These are phyloP conservation scores for Dendryphion nanum DNA, from an alignment of 2,329 filamentous ascomycete genomes.

Conservation along the genomic window DNA sequence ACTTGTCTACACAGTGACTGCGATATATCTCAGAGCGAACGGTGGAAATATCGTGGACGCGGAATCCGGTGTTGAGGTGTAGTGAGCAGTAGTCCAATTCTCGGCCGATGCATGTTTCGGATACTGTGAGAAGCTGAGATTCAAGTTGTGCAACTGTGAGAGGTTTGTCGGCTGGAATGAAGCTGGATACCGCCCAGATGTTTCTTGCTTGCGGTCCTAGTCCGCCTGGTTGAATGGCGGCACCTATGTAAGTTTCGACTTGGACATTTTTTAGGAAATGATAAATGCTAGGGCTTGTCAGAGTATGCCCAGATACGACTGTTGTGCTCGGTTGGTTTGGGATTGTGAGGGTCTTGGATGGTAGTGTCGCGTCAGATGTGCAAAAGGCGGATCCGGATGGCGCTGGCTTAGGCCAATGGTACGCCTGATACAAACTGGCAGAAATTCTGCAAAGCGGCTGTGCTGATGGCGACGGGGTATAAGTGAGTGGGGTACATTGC, in stretches of 20 bases:
- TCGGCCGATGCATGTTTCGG: background rate
- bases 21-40: background rate
- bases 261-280: conserved; percentile 5
- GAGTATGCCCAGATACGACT: conserved; percentile 6
- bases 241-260: conserved; percentile 5
- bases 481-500: background rate
- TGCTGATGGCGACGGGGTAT: background rate
- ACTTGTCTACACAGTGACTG: background rate
- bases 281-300: conserved; percentile 8
- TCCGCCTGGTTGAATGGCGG: background rate
- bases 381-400: background rate
- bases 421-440: background rate
- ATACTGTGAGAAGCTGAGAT: background rate
- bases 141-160: background rate
- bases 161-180: background rate
- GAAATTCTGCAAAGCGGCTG: background rate
- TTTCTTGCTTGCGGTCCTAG: background rate
- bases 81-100: background rate
- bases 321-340: conserved; percentile 3
- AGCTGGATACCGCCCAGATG: background rate
- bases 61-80: background rate
- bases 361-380: background rate
- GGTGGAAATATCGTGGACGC: background rate
- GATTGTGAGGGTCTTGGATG: conserved; percentile 1
- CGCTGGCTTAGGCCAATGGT: background rate